Evolutionary conservation across 2,329 filamentous ascomycete species (phyloP), one percentile per base, ranked within the genome.

Genomic region (Plenodomus lindquistii): DNA sequence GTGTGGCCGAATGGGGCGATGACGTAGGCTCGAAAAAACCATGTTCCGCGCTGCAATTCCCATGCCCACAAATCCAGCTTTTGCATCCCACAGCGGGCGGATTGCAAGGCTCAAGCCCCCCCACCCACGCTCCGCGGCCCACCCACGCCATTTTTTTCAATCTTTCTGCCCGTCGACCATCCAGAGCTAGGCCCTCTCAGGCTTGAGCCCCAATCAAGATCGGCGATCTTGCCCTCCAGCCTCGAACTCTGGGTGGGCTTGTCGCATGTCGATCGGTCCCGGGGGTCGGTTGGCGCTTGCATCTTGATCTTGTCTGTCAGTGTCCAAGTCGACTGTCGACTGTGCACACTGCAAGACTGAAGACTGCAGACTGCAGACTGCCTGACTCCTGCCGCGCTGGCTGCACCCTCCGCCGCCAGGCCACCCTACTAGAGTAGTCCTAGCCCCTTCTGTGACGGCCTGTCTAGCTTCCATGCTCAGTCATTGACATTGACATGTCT

Each of bases 311-410:
- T n/a, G n/a, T n/a, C n/a, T n/a, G n/a, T n/a, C n/a, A n/a, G n/a
- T n/a, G n/a, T n/a, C n/a, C n/a, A n/a, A n/a, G n/a, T n/a, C n/a
- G n/a, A n/a, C n/a, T n/a, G n/a, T n/a, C n/a, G n/a, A n/a, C n/a
- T n/a, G n/a, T n/a, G n/a, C n/a, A n/a, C n/a, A n/a, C n/a, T n/a
- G n/a, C n/a, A n/a, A n/a, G n/a, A n/a, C n/a, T n/a, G n/a, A n/a
- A n/a, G n/a, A n/a, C n/a, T n/a, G n/a, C n/a, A n/a, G n/a, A n/a
- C n/a, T n/a, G n/a, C n/a, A n/a, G n/a, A n/a, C n/a, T n/a, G 42
- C 50, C 57, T 50, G 54, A 47, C 46, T 57, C 59, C 59, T 59
- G 61, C 55, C 60, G 59, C 38, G 19, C 50, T 20, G 17, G 35
- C 35, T 18, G 8, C 35, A 37, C 35, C 18, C 35, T 20, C 7